A percentile compares a stretch with the other conserved stretches of the same genome.
These are phyloP conservation scores for Wallacemonas rigidus DNA, from an alignment of 208 protist genomes.

Conservation along the genomic window DNA sequence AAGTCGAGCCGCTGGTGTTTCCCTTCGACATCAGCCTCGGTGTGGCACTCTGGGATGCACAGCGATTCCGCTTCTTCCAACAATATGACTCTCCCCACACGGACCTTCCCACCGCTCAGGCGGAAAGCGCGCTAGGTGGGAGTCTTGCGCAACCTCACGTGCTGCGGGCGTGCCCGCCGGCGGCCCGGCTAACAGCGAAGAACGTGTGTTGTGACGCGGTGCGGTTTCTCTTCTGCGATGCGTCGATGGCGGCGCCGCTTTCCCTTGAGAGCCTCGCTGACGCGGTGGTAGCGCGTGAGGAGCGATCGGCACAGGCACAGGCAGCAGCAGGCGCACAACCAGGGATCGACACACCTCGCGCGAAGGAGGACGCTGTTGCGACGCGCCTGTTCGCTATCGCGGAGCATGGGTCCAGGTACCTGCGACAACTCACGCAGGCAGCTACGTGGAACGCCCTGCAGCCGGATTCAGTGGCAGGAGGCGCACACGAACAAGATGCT, in stretches of 20 bases:
- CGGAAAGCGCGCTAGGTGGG: too few species aligned
- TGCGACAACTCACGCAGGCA: neutral
- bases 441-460: neutral
- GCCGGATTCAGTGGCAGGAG: neutral
- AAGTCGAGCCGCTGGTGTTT: conserved; percentile 75
- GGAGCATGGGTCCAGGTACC: too few species aligned
- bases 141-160: too few species aligned
- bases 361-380: too few species aligned
- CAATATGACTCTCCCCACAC: conserved; percentile 38
- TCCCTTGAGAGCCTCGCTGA: conserved; percentile 6
- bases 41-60: conserved; percentile 43
- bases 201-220: conserved; percentile 23
- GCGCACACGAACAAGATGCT: too few species aligned
- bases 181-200: conserved; percentile 17
- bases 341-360: too few species aligned
- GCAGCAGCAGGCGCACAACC: too few species aligned
- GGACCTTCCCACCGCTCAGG: neutral
- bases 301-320: too few species aligned
- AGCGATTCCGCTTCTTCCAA: conserved; percentile 69
- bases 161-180: neutral
- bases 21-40: conserved; percentile 61
- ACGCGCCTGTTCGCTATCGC: too few species aligned
- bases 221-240: conserved; percentile 33
- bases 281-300: neutral
- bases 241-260: neutral